phyloP scores from a whole-genome alignment of 192 early-diverging fungal genomes.

The Coemansia reversa region DNA sequence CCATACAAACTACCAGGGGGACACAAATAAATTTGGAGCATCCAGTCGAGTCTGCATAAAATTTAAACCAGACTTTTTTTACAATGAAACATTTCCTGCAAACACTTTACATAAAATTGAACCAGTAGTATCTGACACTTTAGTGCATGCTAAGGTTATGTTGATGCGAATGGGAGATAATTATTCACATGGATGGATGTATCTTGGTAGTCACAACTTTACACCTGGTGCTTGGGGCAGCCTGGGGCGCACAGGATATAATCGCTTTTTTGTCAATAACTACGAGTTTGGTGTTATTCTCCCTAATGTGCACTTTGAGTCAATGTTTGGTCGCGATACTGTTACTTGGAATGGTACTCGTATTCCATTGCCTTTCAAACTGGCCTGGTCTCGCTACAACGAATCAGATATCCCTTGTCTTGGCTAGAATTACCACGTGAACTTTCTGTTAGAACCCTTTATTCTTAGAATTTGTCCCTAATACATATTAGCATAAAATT shows the following conservation, averaged over 20 bases:
- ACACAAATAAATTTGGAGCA: slow-evolving; percentile 14
- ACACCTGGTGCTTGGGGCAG: slow-evolving; percentile 42
- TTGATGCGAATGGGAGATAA: slow-evolving; percentile 6
- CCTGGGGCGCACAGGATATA: background rate
- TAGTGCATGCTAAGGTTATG: slow-evolving; percentile 36
- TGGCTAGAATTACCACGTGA: slow-evolving; percentile 8
- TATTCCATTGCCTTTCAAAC: slow-evolving; percentile 34
- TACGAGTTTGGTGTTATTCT: slow-evolving; percentile 46
- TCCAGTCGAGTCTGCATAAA: slow-evolving; percentile 14
- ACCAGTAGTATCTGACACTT: slow-evolving; percentile 4
- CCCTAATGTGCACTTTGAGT: slow-evolving; percentile 13
- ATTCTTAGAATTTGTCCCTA: background rate
- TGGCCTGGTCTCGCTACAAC: slow-evolving; percentile 25
- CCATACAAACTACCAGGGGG: slow-evolving; percentile 28
- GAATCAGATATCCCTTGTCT: slow-evolving; percentile 20
- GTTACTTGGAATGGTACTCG: slow-evolving; percentile 20
- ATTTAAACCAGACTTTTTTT: slow-evolving; percentile 11
- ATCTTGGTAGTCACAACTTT: slow-evolving; percentile 46
- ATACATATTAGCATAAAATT: too few species aligned
- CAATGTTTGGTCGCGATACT: slow-evolving; percentile 22
- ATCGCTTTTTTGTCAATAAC: slow-evolving; percentile 25
- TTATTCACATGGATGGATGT: slow-evolving; percentile 34
- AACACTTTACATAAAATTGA: slow-evolving; percentile 16
- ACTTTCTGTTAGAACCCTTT: background rate
- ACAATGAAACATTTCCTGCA: slow-evolving; percentile 5